These are phyloP conservation scores for Epichloe uncinata DNA, from an alignment of 2,329 filamentous ascomycete species.

Conservation along the genomic window DNA sequence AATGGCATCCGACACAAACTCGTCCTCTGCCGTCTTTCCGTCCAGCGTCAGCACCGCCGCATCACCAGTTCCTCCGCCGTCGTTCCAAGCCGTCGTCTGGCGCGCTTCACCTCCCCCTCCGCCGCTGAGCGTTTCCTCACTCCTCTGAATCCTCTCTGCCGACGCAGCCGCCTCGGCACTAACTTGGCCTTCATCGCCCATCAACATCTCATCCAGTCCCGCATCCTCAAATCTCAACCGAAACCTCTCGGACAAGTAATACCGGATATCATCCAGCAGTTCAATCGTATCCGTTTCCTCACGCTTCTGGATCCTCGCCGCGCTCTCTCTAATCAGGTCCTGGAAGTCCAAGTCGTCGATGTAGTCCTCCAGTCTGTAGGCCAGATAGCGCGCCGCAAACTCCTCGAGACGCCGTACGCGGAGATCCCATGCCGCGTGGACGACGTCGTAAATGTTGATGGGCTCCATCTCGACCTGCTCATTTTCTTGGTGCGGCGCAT, in stretches of 20 bases:
- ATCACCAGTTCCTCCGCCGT: constrained; percentile 31
- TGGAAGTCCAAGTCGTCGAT: constrained; percentile 81
- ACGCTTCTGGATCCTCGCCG: constrained; percentile 57
- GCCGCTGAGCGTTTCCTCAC: constrained; percentile 4
- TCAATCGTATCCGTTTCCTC: constrained; percentile 96
- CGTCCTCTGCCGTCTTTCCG: constrained; percentile 66
- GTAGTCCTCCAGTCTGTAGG: constrained; percentile 75
- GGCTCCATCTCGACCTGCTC: constrained; percentile 37
- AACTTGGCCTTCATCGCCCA: constrained; percentile 33
- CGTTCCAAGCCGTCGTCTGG: constrained; percentile 21
- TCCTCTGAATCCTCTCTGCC: constrained; percentile 9
- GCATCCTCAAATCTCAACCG: constrained; percentile 79
- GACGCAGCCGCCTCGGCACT: constrained; percentile 15
- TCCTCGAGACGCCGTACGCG: constrained; percentile 81
- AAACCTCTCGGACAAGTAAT: constrained; percentile 83
- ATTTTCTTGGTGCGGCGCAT: neutral
- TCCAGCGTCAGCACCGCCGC: constrained; percentile 50
- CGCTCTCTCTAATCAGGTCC: constrained; percentile 74
- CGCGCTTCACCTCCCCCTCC: neutral
- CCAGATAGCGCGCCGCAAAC: constrained; percentile 82
- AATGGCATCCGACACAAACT: constrained; percentile 74
- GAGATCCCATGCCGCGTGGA: constrained; percentile 83
- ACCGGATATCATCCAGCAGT: constrained; percentile 86
- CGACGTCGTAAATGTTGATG: constrained; percentile 86
- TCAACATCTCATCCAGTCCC: constrained; percentile 71